Conservation (phyloP, 2,329 filamentous ascomycete genomes). For the Fusarium sp. region DNA sequence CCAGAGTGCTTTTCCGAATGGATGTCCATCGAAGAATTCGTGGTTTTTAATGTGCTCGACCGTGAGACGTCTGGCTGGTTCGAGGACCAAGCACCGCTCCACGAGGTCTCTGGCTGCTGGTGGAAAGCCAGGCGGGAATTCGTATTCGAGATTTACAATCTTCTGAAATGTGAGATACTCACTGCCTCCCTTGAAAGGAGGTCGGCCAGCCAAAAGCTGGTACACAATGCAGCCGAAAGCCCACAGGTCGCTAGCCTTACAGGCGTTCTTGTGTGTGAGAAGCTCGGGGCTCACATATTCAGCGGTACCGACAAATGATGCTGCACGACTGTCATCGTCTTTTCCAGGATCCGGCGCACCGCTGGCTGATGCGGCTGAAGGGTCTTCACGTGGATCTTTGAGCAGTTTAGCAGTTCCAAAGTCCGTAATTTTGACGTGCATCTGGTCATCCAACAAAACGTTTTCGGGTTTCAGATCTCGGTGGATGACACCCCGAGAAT, state of each 20-base stretch:
- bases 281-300: constrained; percentile 98
- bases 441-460: constrained; percentile 90
- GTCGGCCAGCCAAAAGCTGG: constrained; percentile 92
- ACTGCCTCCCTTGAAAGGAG: constrained; percentile 94
- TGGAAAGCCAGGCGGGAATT: constrained; percentile 90
- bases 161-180: constrained; percentile 99
- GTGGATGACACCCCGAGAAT: constrained; percentile 93
- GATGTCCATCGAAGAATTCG: constrained; percentile 88
- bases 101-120: constrained; percentile 86
- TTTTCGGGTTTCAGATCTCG: constrained; percentile 97
- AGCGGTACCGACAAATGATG: constrained; percentile 96
- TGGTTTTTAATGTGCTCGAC: constrained; percentile 98
- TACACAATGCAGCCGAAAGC: constrained; percentile 98
- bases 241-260: constrained; percentile 98
- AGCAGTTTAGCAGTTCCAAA: constrained; percentile 98
- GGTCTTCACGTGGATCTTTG: constrained; percentile 49
- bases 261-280: constrained; percentile 95
- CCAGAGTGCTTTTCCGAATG: constrained; percentile 87
- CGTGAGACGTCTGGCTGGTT: constrained; percentile 82
- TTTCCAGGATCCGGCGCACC: constrained; percentile 49
- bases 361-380: constrained; percentile 47
- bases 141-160: constrained; percentile 92
- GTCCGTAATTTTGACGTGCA: constrained; percentile 99
- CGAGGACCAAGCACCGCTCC: constrained; percentile 87
- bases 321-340: constrained; percentile 76